Percentiles rank a stretch among this genome's conserved stretches.
Evolutionary conservation across 768 basidiomycete genomes (phyloP).

Genomic region (Boletus subcaerulescens): DNA sequence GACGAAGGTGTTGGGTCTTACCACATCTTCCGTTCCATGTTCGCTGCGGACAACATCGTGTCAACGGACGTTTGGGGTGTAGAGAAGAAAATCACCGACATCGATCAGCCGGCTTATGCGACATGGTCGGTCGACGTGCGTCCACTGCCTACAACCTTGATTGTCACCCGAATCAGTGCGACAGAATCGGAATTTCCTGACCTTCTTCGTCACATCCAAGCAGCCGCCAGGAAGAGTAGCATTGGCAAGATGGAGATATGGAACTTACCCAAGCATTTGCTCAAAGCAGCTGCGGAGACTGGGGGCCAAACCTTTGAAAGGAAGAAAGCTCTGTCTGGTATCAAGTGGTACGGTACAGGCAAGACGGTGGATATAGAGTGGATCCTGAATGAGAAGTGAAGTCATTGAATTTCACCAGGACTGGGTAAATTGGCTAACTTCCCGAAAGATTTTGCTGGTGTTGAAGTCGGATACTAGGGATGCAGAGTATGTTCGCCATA

Average conservation of each 20-base stretch:
- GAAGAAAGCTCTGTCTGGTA: conserved; percentile 39
- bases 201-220: conserved; percentile 35
- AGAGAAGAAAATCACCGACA: conserved; percentile 5
- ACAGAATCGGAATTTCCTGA: conserved; percentile 30
- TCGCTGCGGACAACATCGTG: conserved; percentile 8
- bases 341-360: conserved; percentile 51
- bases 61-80: conserved; percentile 22
- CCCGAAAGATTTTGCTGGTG: conserved; percentile 41
- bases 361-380: conserved; percentile 36
- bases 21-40: conserved; percentile 35
- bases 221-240: conserved; percentile 33
- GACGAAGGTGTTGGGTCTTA: conserved; percentile 47
- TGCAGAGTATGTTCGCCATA: too few species aligned
- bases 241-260: conserved; percentile 45
- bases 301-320: conserved; percentile 35
- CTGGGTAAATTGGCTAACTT: neutral
- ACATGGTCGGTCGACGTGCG: conserved; percentile 44
- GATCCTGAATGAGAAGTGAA: conserved; percentile 50
- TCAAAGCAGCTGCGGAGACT: conserved; percentile 22
- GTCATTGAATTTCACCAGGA: neutral
- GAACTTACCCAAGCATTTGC: conserved; percentile 39
- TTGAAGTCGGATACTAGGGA: conserved; percentile 6
- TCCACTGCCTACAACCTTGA: conserved; percentile 33
- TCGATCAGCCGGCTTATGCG: conserved; percentile 29
- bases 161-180: conserved; percentile 44